Conservation (phyloP, 352 stramenopile species). For the Peronospora farinosa region DNA sequence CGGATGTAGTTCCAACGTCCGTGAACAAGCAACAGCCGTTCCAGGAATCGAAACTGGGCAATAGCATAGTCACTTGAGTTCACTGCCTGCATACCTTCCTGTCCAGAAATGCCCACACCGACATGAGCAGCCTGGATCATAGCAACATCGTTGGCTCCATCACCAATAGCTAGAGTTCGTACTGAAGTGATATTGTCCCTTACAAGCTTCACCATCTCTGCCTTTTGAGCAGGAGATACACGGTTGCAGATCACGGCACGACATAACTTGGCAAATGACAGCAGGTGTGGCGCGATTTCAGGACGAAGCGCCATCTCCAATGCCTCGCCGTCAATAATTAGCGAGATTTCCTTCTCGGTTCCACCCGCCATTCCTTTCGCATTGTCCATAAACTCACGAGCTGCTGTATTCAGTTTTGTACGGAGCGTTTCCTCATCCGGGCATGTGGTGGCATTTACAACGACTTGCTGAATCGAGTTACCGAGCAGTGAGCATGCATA, state of each 20-base stretch:
- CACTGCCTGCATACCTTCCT: conserved; percentile 92
- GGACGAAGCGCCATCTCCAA: conserved; percentile 50
- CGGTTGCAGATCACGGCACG: conserved; percentile 82
- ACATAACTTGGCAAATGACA: conserved; percentile 62
- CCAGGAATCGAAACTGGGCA: conserved; percentile 90
- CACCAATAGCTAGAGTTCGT: conserved; percentile 85
- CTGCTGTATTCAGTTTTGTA: conserved; percentile 35
- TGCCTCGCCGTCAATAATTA: conserved; percentile 75
- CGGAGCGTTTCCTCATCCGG: conserved; percentile 66
- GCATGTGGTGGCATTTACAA: conserved; percentile 66
- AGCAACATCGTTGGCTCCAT: conserved; percentile 91
- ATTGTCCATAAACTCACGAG: conserved; percentile 44
- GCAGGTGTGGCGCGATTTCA: conserved; percentile 43
- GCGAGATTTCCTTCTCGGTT: conserved; percentile 42
- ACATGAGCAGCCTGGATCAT: conserved; percentile 94
- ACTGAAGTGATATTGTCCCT: conserved; percentile 48
- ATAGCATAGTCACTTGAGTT: conserved; percentile 93
- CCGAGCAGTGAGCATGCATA: conserved; percentile 84
- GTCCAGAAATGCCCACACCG: conserved; percentile 90
- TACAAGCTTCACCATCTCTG: conserved; percentile 72
- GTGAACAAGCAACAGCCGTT: conserved; percentile 87
- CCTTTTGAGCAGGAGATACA: conserved; percentile 82
- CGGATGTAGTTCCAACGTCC: conserved; percentile 89
- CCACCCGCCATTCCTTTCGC: conserved; percentile 33
- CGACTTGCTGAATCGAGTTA: conserved; percentile 74